Conservation (phyloP, 108 stramenopile genomes). For the Cyclotella distinguenda region DNA sequence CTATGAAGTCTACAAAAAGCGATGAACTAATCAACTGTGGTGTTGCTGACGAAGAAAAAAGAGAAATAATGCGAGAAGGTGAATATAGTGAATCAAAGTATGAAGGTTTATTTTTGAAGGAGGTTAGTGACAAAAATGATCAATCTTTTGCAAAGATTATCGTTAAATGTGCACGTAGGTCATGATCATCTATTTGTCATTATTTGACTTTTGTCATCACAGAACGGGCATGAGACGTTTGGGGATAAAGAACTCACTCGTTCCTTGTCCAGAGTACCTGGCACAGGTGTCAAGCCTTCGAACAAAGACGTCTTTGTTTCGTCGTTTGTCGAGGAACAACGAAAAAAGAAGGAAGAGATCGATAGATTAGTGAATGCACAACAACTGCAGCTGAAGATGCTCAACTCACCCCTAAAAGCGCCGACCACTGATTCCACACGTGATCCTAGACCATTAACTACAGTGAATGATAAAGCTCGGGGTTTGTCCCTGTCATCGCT, state of each 20-base stretch:
- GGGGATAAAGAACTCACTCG: slow-evolving; percentile 34
- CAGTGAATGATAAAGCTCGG: background rate
- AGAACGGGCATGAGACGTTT: slow-evolving; percentile 38
- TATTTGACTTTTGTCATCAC: background rate
- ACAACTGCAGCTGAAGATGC: slow-evolving; percentile 30
- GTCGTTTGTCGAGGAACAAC: slow-evolving; percentile 45
- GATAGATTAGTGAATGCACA: slow-evolving; percentile 33
- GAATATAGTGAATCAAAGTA: slow-evolving; percentile 39
- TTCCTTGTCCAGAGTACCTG: slow-evolving; percentile 37
- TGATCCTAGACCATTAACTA: slow-evolving; percentile 2
- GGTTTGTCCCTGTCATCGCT: slow-evolving; percentile 10
- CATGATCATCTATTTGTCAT: background rate
- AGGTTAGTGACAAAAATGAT: slow-evolving; percentile 31
- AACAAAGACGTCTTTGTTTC: slow-evolving; percentile 37
- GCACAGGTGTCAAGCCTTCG: slow-evolving; percentile 35
- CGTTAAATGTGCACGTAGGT: too few relatives aligned
- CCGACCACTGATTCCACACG: slow-evolving; percentile 7
- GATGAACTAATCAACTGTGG: slow-evolving; percentile 37
- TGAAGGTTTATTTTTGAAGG: slow-evolving; percentile 45
- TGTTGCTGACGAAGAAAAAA: slow-evolving; percentile 26
- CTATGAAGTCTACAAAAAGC: slow-evolving; percentile 15
- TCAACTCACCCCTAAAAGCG: slow-evolving; percentile 44
- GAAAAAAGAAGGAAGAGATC: slow-evolving; percentile 43
- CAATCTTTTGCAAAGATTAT: background rate
- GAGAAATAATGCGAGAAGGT: slow-evolving; percentile 39